Conservation (phyloP, 129 eudicot genomes). For the Scalesia atractyloides region DNA sequence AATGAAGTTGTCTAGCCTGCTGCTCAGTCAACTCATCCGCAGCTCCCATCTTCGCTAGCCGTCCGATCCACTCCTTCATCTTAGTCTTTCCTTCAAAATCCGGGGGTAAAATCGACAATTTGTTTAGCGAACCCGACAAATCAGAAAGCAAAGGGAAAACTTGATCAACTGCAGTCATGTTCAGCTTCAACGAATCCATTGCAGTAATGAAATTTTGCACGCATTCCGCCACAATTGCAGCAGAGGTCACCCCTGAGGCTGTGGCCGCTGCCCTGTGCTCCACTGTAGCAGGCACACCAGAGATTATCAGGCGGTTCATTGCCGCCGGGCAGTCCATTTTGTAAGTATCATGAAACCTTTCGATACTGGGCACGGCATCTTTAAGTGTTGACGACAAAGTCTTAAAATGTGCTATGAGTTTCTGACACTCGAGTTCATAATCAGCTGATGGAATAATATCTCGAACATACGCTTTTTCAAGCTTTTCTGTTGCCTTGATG, state of each 20-base stretch:
- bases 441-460: slow-evolving; percentile 71
- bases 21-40: slow-evolving; percentile 88
- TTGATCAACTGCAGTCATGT: slow-evolving; percentile 93
- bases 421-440: slow-evolving; percentile 78
- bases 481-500: slow-evolving; percentile 85
- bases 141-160: slow-evolving; percentile 78
- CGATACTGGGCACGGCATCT: slow-evolving; percentile 76
- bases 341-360: slow-evolving; percentile 72
- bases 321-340: slow-evolving; percentile 88
- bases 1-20: slow-evolving; percentile 85
- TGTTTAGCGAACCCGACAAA: slow-evolving; percentile 64
- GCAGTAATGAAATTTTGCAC: slow-evolving; percentile 91
- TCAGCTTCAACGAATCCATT: slow-evolving; percentile 83
- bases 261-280: slow-evolving; percentile 88
- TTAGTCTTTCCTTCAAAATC: slow-evolving; percentile 93
- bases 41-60: slow-evolving; percentile 79
- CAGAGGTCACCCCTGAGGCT: slow-evolving; percentile 53
- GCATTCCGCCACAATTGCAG: slow-evolving; percentile 82
- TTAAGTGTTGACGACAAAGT: slow-evolving; percentile 68
- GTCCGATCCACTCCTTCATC: slow-evolving; percentile 76
- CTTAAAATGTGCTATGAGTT: slow-evolving; percentile 78
- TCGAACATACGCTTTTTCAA: slow-evolving; percentile 77
- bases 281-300: slow-evolving; percentile 92
- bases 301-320: slow-evolving; percentile 64
- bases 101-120: slow-evolving; percentile 61